phyloP scores from a whole-genome alignment of 208 protist genomes.

The Leishmania mexicana region DNA sequence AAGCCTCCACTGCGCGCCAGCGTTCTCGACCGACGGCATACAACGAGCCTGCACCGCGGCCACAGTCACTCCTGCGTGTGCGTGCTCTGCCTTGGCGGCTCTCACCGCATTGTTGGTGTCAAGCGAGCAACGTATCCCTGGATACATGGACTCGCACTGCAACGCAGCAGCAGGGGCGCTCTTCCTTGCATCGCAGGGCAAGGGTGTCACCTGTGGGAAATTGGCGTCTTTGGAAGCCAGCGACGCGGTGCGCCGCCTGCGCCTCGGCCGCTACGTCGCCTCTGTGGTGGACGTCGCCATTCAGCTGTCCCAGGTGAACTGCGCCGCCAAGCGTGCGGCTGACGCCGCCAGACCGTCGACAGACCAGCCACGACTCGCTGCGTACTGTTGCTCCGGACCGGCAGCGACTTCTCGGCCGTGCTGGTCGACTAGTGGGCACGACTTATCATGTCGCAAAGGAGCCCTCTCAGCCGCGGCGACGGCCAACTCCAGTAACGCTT shows the following conservation, averaged over 20 bases:
- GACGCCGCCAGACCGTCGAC: not conserved
- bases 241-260: not conserved
- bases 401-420: not conserved
- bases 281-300: slow-evolving; percentile 33
- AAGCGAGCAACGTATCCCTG: not conserved
- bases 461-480: not conserved
- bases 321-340: slow-evolving; percentile 26
- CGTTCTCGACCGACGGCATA: not conserved
- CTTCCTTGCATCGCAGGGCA: not conserved
- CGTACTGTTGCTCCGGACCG: not conserved
- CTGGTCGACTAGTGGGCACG: slow-evolving; percentile 3
- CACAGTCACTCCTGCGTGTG: not conserved
- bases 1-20: slow-evolving; percentile 3
- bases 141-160: not conserved
- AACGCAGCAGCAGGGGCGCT: not conserved
- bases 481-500: not conserved
- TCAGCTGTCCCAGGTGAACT: slow-evolving; percentile 57
- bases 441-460: not conserved
- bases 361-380: not conserved
- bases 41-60: not conserved
- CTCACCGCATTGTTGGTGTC: not conserved
- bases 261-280: slow-evolving; percentile 31
- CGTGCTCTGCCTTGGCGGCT: not conserved
- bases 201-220: not conserved
- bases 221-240: not conserved